phyloP scores from a whole-genome alignment of 192 early-diverging fungal species.

The Helicostylum pulchrum region DNA sequence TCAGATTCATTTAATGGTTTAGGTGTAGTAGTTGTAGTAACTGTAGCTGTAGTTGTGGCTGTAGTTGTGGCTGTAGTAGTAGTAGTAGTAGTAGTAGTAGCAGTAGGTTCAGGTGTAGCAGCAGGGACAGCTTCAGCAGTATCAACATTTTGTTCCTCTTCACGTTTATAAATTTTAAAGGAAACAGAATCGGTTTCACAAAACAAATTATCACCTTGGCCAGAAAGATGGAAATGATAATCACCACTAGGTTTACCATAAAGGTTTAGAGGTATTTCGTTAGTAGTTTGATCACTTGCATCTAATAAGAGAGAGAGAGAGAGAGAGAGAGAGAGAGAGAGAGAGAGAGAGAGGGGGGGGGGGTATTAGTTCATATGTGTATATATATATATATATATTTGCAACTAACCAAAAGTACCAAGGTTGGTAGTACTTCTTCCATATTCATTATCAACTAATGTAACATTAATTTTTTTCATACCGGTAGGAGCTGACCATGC shows the following conservation, averaged over 20 bases:
- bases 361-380: not conserved
- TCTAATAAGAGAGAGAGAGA: constrained; percentile 1
- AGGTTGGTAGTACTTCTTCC: not conserved
- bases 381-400: too few species aligned
- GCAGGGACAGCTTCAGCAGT: not conserved
- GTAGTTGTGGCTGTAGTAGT: not conserved
- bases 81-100: not conserved
- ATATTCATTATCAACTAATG: constrained; percentile 12
- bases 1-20: not conserved
- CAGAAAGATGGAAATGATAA: constrained; percentile 16
- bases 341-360: constrained; percentile 3
- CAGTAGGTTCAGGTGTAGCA: not conserved
- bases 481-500: not conserved
- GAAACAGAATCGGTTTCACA: constrained; percentile 18
- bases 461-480: constrained; percentile 10
- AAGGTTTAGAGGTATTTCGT: constrained; percentile 7
- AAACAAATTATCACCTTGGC: not conserved
- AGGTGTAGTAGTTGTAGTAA: not conserved
- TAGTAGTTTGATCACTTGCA: not conserved
- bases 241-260: constrained; percentile 2
- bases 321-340: too few species aligned
- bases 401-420: constrained; percentile 15
- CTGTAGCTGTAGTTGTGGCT: not conserved
- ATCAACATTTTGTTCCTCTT: not conserved
- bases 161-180: constrained; percentile 17